Evolutionary conservation across 345 rosid species (phyloP).

Genomic region (Eutrema japonicum): DNA sequence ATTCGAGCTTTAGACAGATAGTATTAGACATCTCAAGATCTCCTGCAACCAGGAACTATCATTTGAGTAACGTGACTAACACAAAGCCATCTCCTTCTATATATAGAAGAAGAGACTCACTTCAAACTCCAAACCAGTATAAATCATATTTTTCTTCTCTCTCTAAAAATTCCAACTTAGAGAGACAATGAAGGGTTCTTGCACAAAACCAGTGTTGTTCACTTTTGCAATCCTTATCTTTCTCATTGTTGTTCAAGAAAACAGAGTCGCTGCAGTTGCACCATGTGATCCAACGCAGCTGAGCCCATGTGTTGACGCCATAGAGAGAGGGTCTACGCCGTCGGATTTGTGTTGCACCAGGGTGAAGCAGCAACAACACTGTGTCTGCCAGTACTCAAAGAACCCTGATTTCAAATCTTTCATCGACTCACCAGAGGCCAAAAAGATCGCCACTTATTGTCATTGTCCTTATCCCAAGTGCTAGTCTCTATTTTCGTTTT

Average conservation of each 20-base stretch:
- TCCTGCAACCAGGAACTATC: constrained; percentile 22
- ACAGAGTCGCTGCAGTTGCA: constrained; percentile 49
- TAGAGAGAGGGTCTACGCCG: constrained; percentile 58
- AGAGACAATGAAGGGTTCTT: constrained; percentile 54
- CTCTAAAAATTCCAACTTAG: background rate
- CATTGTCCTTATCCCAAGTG: constrained; percentile 82
- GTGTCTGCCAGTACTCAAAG: constrained; percentile 78
- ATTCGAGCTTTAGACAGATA: background rate
- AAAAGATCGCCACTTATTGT: constrained; percentile 71
- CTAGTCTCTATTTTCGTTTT: constrained; percentile 36
- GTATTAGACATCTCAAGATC: constrained; percentile 27
- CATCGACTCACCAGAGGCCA: constrained; percentile 77
- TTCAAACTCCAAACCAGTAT: constrained; percentile 27
- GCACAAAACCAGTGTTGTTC: constrained; percentile 44
- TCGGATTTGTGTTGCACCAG: constrained; percentile 64
- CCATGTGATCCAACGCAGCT: constrained; percentile 67
- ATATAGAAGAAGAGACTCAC: constrained; percentile 28
- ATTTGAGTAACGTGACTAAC: constrained; percentile 13
- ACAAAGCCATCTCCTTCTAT: constrained; percentile 28
- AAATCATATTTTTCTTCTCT: background rate
- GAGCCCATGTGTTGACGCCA: constrained; percentile 69
- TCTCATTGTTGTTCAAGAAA: constrained; percentile 51
- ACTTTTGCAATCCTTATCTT: constrained; percentile 46
- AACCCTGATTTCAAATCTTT: constrained; percentile 65
- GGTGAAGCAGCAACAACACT: constrained; percentile 75